A percentile compares a stretch with the other conserved stretches of the same genome.
phyloP scores from a whole-genome alignment of 1,284 basidiomycete genomes.

The Exsudoporus floridanus region DNA sequence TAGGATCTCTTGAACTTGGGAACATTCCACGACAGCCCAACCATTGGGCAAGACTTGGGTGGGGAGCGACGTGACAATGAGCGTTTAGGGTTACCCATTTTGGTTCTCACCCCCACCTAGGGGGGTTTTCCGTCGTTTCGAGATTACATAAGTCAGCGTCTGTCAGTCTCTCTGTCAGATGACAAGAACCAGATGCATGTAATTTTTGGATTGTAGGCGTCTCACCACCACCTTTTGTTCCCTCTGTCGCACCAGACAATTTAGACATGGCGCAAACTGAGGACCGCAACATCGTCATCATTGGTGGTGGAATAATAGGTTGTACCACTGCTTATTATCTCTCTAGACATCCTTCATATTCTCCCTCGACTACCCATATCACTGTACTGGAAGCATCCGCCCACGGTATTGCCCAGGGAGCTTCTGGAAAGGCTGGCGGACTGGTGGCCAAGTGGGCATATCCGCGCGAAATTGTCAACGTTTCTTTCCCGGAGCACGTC shows the following conservation, averaged over 20 bases:
- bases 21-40: neutral
- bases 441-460: slow-evolving; percentile 86
- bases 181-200: neutral
- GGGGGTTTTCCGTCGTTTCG: slow-evolving; percentile 1
- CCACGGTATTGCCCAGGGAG: slow-evolving; percentile 67
- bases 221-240: neutral
- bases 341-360: slow-evolving; percentile 53
- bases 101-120: slow-evolving; percentile 2
- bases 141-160: slow-evolving; percentile 13
- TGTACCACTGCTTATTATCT: slow-evolving; percentile 86
- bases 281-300: slow-evolving; percentile 40
- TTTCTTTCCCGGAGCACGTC: slow-evolving; percentile 81
- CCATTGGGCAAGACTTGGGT: neutral
- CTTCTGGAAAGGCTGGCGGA: slow-evolving; percentile 89
- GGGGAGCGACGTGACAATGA: neutral
- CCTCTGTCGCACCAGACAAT: neutral
- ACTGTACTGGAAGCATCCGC: slow-evolving; percentile 78
- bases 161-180: neutral
- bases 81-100: neutral
- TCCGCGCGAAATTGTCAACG: slow-evolving; percentile 70
- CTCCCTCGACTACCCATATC: slow-evolving; percentile 43
- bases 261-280: slow-evolving; percentile 18
- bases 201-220: neutral
- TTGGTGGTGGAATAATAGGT: slow-evolving; percentile 75
- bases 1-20: neutral